Base-by-base conservation (phyloP, 2,329 filamentous ascomycete species). In the Trichocomaceae sp. region DNA sequence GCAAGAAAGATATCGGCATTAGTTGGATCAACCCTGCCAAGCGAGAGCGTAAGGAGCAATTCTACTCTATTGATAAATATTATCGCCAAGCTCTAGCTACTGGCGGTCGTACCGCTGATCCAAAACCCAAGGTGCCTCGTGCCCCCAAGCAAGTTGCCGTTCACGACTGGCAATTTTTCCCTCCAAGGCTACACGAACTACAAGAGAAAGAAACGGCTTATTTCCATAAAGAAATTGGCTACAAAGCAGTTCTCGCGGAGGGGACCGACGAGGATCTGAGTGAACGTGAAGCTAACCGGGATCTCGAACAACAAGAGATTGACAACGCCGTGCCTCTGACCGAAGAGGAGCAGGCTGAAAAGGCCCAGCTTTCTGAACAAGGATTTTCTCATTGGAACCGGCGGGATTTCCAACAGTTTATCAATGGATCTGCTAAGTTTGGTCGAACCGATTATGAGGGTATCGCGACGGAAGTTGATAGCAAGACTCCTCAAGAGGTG, bases 21-120 rank as follows among this genome's bases (percentile, higher is more conserved):
- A 91, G 79, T 66, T 99, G 95, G 95, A 99, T 99, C 75, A 96
- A 99, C 65, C 95, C 93, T 2, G 85, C 92, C 15, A 99, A 99
- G 79, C 91, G 93, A 72, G 95, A 99, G 75, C 88, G 93, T 65
- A 99, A 97, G 72, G 92, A 97, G 67, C 90, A 96, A 69, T 90
- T 90, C 5, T 99, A 99, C 70, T 96, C 92, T 0, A 96, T 99
- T 77, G 95, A 99, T 70, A 95, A 96, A 72, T 99, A 99, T 75
- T 99, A 97, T 75, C 87, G 92, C 61, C 86, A 95, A 64, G 89
- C 90, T 9, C 82, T 99, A 66, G 87, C 88, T 63, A 93, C 88
- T 52, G 84, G 90, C 71, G 83, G 86, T 35, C 82, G 85, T 46
- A 86, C 84, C 22, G 85, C 89, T 39, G 90, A 96, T 59, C 82